Percentiles rank a stretch among this genome's conserved stretches.
Conservation (phyloP, 179 eudicot genomes). For the Gypsophila paniculata region DNA sequence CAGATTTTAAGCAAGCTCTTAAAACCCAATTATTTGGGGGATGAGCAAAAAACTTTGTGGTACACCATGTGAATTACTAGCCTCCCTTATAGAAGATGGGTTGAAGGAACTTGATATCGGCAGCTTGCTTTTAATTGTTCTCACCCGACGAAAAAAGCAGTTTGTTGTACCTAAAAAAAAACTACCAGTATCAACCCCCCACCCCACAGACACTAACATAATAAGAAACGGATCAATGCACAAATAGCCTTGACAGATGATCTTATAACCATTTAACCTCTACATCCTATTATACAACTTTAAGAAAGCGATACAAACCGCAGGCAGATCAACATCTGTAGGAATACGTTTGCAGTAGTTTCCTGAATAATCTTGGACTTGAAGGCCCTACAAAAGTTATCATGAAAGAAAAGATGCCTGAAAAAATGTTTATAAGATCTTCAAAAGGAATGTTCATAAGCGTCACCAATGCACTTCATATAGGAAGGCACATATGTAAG, state of each 20-base stretch:
- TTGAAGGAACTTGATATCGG: no score
- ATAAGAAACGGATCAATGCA: background rate
- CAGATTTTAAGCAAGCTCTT: no score
- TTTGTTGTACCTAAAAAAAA: background rate
- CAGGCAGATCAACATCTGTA: constrained; percentile 95
- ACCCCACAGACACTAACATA: background rate
- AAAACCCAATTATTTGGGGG: no score
- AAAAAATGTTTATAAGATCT: no score
- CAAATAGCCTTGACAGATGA: background rate
- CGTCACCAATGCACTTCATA: background rate
- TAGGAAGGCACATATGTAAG: background rate
- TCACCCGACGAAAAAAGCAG: background rate
- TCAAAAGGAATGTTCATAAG: background rate
- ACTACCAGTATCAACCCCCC: background rate
- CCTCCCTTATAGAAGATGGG: no score
- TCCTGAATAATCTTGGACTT: constrained; percentile 97
- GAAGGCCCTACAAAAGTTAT: constrained; percentile 59
- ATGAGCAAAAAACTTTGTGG: background rate
- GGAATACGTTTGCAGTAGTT: constrained; percentile 96
- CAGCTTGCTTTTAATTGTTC: no score
- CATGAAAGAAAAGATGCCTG: constrained; percentile 5
- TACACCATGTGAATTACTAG: no score
- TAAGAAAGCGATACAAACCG: constrained; percentile 45
- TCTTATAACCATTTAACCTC: background rate
- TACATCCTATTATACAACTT: constrained; percentile 11